These are phyloP conservation scores for Penicillium griseofulvum DNA, from an alignment of 2,329 filamentous ascomycete genomes.

Conservation along the genomic window DNA sequence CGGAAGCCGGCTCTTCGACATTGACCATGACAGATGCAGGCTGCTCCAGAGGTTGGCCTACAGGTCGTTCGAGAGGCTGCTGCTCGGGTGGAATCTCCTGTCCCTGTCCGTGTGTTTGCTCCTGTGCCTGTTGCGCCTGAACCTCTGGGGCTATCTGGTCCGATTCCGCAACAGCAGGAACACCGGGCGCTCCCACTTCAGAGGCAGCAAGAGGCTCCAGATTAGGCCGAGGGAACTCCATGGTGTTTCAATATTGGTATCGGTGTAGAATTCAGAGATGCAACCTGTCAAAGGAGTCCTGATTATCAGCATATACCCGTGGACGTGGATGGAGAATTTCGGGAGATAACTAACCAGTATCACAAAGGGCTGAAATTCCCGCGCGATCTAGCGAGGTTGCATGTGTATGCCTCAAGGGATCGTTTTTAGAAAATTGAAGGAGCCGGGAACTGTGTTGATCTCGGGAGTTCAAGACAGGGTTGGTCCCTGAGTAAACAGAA, in stretches of 20 bases:
- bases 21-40: slow-evolving; percentile 27
- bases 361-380: slow-evolving; percentile 4
- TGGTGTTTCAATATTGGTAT: slow-evolving; percentile 8
- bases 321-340: not conserved
- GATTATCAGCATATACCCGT: slow-evolving; percentile 11
- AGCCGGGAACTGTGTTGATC: slow-evolving; percentile 6
- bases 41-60: slow-evolving; percentile 21
- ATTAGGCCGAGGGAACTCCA: slow-evolving; percentile 30
- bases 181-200: slow-evolving; percentile 9
- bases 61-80: not conserved
- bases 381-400: slow-evolving; percentile 9
- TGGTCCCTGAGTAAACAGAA: slow-evolving; percentile 11
- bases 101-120: not conserved
- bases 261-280: slow-evolving; percentile 6
- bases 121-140: slow-evolving; percentile 10
- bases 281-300: slow-evolving; percentile 15
- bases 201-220: slow-evolving; percentile 20
- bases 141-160: slow-evolving; percentile 15
- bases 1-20: slow-evolving; percentile 35
- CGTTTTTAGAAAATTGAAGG: slow-evolving; percentile 2
- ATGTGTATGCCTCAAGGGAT: slow-evolving; percentile 1
- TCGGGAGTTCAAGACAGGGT: slow-evolving; percentile 7
- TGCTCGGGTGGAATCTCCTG: slow-evolving; percentile 8
- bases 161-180: slow-evolving; percentile 23
- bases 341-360: slow-evolving; percentile 17